These are phyloP conservation scores for Candida hungchunana DNA, from an alignment of 805 yeast species.

Conservation along the genomic window DNA sequence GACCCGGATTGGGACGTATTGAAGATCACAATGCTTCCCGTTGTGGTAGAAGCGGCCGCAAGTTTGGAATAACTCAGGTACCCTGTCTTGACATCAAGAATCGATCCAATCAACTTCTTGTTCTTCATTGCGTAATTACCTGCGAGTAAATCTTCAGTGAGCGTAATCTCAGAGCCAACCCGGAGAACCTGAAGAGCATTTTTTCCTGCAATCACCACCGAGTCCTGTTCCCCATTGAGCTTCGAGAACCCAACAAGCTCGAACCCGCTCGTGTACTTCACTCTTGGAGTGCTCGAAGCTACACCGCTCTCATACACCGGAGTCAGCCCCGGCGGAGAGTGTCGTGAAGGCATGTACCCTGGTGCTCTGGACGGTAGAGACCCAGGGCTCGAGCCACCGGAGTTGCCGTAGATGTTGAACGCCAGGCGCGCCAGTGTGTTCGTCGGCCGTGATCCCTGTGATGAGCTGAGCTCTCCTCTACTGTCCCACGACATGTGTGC, in stretches of 20 bases:
- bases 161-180: constrained; percentile 28
- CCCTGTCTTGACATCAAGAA: constrained; percentile 42
- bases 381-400: constrained; percentile 19
- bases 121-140: constrained; percentile 27
- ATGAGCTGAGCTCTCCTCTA: constrained; percentile 9
- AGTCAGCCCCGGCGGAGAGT: constrained; percentile 17
- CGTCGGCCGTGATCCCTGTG: constrained; percentile 22
- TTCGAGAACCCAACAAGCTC: constrained; percentile 28
- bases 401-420: constrained; percentile 50
- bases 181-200: constrained; percentile 36
- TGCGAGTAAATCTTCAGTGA: constrained; percentile 33
- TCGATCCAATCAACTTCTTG: constrained; percentile 34
- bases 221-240: constrained; percentile 21
- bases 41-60: constrained; percentile 42
- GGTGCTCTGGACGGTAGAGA: constrained; percentile 18
- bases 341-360: constrained; percentile 11
- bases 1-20: too few species aligned
- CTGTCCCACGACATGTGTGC: constrained; percentile 8
- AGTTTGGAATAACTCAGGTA: constrained; percentile 34
- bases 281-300: constrained; percentile 4
- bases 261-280: constrained; percentile 28
- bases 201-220: constrained; percentile 39
- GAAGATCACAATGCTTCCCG: constrained; percentile 41
- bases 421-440: constrained; percentile 48
- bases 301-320: constrained; percentile 9